Percentiles rank a stretch among this genome's conserved stretches.
phyloP scores from a whole-genome alignment of 148 eudicot genomes.

The Rhododendron williamsianum region DNA sequence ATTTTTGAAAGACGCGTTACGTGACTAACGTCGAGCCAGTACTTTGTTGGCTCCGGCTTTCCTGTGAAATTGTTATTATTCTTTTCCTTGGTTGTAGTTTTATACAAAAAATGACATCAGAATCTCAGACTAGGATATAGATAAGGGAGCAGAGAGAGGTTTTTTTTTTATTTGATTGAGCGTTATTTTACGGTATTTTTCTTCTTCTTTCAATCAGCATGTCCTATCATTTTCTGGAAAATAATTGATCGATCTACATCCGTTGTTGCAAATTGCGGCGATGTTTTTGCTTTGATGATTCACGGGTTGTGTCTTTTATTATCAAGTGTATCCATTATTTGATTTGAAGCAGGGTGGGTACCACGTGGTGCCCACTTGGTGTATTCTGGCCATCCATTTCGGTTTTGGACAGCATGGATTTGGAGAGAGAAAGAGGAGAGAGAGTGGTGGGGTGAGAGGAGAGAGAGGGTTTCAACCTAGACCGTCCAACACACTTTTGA shows the following conservation, averaged over 20 bases:
- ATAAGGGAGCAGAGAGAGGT: background rate
- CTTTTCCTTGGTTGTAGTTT: background rate
- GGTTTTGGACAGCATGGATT: no score
- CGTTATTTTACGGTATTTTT: background rate
- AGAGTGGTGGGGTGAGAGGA: no score
- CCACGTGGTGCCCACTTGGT: no score
- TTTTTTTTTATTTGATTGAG: background rate
- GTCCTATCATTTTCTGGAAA: background rate
- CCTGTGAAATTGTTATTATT: background rate
- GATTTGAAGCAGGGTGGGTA: background rate
- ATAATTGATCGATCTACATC: background rate
- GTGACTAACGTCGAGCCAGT: background rate
- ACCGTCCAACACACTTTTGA: no score
- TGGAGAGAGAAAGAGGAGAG: no score
- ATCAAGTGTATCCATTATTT: background rate
- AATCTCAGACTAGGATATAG: background rate
- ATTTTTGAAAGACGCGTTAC: background rate
- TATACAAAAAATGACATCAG: background rate
- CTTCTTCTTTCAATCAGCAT: background rate
- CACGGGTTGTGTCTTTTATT: background rate
- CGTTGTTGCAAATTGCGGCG: background rate
- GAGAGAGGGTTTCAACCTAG: no score
- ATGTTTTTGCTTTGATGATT: background rate
- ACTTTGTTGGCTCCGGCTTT: background rate
- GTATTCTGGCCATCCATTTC: no score